Evolutionary conservation across 208 protist species (phyloP).

Genomic region (Wallacemonas sp.): DNA sequence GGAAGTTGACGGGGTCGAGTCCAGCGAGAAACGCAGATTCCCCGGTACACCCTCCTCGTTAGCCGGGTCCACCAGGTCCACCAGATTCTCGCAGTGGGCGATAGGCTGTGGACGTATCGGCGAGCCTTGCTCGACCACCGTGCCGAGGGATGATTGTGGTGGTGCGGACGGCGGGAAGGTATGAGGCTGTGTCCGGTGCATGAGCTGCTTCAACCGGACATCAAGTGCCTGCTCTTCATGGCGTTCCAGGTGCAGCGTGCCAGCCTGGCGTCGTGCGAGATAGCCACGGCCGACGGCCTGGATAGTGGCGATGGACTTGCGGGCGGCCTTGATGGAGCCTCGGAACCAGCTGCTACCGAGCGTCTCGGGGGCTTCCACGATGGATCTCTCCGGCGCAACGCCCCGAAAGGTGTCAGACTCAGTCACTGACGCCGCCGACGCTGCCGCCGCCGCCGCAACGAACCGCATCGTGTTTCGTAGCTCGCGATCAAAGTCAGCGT

Average conservation of each 20-base stretch:
- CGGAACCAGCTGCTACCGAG: neutral
- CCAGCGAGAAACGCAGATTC: neutral
- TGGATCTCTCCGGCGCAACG: neutral
- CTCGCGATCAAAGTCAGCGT: neutral
- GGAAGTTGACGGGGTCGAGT: neutral
- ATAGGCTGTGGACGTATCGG: no score
- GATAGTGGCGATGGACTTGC: neutral
- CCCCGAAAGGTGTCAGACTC: no score
- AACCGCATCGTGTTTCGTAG: neutral
- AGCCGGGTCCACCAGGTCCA: no score
- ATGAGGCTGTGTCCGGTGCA: neutral
- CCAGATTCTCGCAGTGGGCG: no score
- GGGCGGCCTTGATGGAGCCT: neutral
- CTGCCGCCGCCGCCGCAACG: neutral
- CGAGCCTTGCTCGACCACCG: no score
- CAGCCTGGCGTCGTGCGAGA: slow-evolving; percentile 12
- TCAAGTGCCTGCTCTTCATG: slow-evolving; percentile 22
- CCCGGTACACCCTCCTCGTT: no score
- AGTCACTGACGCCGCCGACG: no score
- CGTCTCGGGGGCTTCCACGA: neutral
- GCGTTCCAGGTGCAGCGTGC: neutral
- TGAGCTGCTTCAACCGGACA: slow-evolving; percentile 14
- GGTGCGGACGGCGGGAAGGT: neutral
- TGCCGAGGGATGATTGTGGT: no score
- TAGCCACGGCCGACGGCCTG: slow-evolving; percentile 39